phyloP scores from a whole-genome alignment of 192 early-diverging fungal genomes.

The Coemansia nantahalensis region DNA sequence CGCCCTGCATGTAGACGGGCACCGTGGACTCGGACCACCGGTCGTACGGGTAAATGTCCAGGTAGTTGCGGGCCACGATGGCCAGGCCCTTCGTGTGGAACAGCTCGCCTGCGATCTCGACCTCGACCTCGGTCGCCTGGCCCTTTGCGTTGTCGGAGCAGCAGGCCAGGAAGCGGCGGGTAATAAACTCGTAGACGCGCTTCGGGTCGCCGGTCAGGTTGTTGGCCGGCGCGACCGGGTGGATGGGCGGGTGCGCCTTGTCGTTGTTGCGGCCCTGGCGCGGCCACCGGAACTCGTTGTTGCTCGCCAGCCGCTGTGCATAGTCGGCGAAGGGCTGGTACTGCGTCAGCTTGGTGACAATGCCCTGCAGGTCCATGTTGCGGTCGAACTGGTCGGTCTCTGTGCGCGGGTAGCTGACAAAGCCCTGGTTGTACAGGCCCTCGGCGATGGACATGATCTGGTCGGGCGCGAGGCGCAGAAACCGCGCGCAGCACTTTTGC shows the following conservation, averaged over 20 bases:
- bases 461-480: conserved; percentile 74
- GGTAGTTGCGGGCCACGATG: conserved; percentile 82
- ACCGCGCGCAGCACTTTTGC: conserved; percentile 75
- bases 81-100: conserved; percentile 73
- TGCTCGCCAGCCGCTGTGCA: conserved; percentile 58
- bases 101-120: conserved; percentile 67
- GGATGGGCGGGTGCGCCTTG: conserved; percentile 97
- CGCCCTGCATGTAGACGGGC: conserved; percentile 66
- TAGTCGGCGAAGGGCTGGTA: conserved; percentile 52
- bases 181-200: conserved; percentile 83
- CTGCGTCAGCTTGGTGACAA: conserved; percentile 62
- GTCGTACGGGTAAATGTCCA: conserved; percentile 92
- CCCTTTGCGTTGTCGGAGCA: conserved; percentile 91
- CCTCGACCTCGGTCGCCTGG: conserved; percentile 71
- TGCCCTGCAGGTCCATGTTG: conserved; percentile 64
- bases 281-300: conserved; percentile 70
- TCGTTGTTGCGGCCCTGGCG: conserved; percentile 86
- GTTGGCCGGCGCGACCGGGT: conserved; percentile 67
- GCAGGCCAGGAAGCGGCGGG: conserved; percentile 85
- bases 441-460: conserved; percentile 85
- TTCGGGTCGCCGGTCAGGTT: conserved; percentile 64
- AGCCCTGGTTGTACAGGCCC: conserved; percentile 79
- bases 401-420: conserved; percentile 95
- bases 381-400: conserved; percentile 90
- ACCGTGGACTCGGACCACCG: conserved; percentile 76